phyloP scores from a whole-genome alignment of 2,329 filamentous ascomycete species.

The Chrysoporthe puriensis region DNA sequence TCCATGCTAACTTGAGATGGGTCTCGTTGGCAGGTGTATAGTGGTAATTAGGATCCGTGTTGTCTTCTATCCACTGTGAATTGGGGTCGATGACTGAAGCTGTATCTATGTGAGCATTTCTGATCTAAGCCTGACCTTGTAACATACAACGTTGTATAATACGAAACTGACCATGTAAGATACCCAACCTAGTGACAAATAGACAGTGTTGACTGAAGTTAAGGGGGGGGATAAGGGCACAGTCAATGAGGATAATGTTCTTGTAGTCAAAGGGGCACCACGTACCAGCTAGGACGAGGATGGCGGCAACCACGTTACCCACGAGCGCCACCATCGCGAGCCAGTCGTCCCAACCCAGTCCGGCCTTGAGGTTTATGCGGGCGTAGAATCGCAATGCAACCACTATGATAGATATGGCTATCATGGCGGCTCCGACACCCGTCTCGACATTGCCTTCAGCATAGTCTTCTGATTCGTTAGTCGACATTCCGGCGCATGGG shows the following conservation, averaged over 20 bases:
- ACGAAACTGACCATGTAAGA: no score
- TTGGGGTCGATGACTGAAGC: constrained; percentile 17
- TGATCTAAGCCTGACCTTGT: neutral
- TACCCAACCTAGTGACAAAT: no score
- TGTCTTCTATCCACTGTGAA: constrained; percentile 16
- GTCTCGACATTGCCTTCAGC: constrained; percentile 11
- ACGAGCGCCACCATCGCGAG: constrained; percentile 12
- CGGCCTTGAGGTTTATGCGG: constrained; percentile 6
- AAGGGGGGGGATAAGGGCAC: no score
- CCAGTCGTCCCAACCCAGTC: constrained; percentile 22
- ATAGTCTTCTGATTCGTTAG: constrained; percentile 1
- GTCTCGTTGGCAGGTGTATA: constrained; percentile 24
- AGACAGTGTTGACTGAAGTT: no score
- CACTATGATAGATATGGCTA: constrained; percentile 10
- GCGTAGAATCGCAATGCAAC: constrained; percentile 18
- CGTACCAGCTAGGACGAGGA: constrained; percentile 23
- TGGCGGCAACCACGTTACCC: constrained; percentile 9
- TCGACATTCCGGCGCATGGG: neutral
- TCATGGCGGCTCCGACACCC: constrained; percentile 17
- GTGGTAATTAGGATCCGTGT: constrained; percentile 18
- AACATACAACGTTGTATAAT: neutral
- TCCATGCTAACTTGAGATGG: constrained; percentile 30
- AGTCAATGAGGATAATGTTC: neutral
- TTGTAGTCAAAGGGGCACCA: neutral
- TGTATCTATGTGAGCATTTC: neutral